Conservation (phyloP, 1,284 basidiomycete species). For the Ganoderma multipileum region DNA sequence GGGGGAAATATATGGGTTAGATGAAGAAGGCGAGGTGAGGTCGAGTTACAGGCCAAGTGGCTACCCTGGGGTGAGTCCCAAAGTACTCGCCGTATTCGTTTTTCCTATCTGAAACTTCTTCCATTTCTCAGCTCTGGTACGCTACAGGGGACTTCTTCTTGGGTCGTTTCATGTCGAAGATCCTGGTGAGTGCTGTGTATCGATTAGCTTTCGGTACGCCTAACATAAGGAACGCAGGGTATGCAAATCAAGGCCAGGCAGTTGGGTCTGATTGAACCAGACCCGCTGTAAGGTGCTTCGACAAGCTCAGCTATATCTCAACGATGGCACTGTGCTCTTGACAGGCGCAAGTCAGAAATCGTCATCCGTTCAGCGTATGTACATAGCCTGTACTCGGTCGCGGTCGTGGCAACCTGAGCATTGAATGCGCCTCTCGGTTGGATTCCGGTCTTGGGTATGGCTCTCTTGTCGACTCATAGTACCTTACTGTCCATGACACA, state of each 20-base stretch:
- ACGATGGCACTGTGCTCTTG: neutral
- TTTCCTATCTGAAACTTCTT: neutral
- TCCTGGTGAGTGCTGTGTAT: slow-evolving; percentile 38
- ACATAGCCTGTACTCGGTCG: neutral
- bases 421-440: no score
- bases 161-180: slow-evolving; percentile 43
- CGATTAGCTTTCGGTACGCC: neutral
- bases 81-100: neutral
- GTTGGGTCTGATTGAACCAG: slow-evolving; percentile 12
- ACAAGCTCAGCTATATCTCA: neutral
- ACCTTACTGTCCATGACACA: neutral
- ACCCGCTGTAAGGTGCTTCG: neutral
- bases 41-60: slow-evolving; percentile 44
- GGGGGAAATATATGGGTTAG: slow-evolving; percentile 59
- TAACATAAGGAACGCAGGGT: slow-evolving; percentile 8
- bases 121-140: slow-evolving; percentile 43
- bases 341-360: neutral
- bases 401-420: neutral
- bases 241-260: slow-evolving; percentile 27
- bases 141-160: slow-evolving; percentile 43
- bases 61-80: slow-evolving; percentile 38
- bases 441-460: neutral
- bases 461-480: neutral
- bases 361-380: neutral
- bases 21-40: slow-evolving; percentile 63